Evolutionary conservation across 1,284 basidiomycete species (phyloP), one percentile per base, ranked within the genome.

Genomic region (Tylopilus orsonianus): DNA sequence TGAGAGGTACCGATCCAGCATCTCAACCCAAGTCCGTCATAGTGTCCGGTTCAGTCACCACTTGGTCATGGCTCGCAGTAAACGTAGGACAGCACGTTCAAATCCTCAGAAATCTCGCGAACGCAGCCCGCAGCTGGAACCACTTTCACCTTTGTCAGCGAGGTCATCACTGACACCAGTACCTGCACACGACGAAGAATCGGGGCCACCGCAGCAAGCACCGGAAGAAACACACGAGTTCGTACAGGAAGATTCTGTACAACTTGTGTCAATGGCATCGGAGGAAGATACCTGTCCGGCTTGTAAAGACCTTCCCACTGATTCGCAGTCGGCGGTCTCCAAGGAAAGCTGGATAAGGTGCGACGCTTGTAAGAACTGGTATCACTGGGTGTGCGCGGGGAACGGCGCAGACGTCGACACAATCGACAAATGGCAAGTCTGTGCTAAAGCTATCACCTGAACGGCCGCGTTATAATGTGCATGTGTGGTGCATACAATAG

Each of bases 311-410:
- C 55, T 55, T 36, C 51, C 60, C 29, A n/a, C 40, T n/a, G 59
- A 61, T 51, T 22, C 55, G 22, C 56, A 65, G 38, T 55, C 58
- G 8, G 61, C 64, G 9, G 62, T 62, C 42, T 73, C 78, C 52
- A 83, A 83, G 62, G 83, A 87, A 55, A 76, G 43, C 58, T 89
- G 85, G 86, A 79, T 89, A 50, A 71, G 79, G 57, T 90, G 87
- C 64, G 87, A 89, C 59, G 78, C 75, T 26, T 90, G 87, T 71
- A 87, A 84, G 67, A 77, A 70, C 24, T 90, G 87, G 87, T 90
- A 83, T 65, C 87, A 90, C 61, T 90, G 88, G 88, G 73, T 80
- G 48, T 90, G 87, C 66, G 84, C 78, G n/a, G 83, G 82, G 14
- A 76, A 81, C 41, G 79, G 78, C 19, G 75, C 74, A 22, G 83